Conservation (phyloP, 169 alveolate genomes). For the Sarcocystis neurona region DNA sequence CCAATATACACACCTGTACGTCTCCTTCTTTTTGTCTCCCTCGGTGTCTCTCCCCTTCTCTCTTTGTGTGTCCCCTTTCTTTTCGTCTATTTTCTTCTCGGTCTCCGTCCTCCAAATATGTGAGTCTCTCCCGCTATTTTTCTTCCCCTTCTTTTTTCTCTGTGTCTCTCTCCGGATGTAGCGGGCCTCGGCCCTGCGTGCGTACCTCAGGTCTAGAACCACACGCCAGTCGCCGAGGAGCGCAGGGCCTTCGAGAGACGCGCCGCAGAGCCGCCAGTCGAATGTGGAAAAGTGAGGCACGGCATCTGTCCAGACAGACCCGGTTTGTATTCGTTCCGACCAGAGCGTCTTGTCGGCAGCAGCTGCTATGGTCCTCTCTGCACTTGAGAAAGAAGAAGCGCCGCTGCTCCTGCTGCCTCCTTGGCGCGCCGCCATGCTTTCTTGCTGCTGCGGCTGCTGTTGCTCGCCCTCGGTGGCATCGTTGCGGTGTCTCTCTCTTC, state of each 20-base stretch:
- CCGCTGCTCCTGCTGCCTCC: neutral
- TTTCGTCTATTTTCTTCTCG: no score
- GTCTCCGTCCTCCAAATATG: no score
- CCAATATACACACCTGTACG: no score
- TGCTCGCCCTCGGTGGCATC: neutral
- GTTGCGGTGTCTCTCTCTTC: neutral
- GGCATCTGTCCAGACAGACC: slow-evolving; percentile 45
- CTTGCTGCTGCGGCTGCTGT: neutral
- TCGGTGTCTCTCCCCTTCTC: no score
- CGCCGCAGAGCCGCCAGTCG: slow-evolving; percentile 55
- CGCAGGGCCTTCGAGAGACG: neutral
- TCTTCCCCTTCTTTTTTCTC: neutral
- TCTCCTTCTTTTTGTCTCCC: no score
- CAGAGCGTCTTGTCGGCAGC: slow-evolving; percentile 26
- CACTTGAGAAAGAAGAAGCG: slow-evolving; percentile 4
- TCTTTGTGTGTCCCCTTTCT: no score
- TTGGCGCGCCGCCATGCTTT: neutral
- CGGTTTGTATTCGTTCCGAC: slow-evolving; percentile 58
- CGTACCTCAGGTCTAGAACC: slow-evolving; percentile 52
- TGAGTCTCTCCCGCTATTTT: neutral
- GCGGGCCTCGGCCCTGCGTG: neutral
- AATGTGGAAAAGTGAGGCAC: slow-evolving; percentile 46
- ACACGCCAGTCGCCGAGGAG: slow-evolving; percentile 26
- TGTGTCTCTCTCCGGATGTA: neutral
- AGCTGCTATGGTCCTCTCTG: neutral